Evolutionary conservation across 2,329 filamentous ascomycete genomes (phyloP).

Genomic region (Fonsecaea multimorphosa): DNA sequence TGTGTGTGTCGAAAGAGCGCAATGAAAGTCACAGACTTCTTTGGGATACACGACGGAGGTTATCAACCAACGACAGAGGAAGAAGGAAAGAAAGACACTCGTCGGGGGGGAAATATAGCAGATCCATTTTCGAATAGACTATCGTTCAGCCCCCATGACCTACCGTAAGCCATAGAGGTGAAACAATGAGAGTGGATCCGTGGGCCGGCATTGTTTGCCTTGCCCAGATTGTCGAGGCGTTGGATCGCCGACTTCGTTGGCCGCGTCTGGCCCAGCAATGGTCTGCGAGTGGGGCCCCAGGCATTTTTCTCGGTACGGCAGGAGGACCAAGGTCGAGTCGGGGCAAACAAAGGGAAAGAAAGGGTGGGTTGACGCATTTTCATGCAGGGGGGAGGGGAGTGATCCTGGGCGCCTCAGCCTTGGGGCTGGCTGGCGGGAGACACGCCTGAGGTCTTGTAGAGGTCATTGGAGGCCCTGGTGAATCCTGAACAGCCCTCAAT

Average conservation of each 20-base stretch:
- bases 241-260: slow-evolving; percentile 26
- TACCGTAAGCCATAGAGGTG: slow-evolving; percentile 22
- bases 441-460: background rate
- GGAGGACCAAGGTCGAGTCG: slow-evolving; percentile 13
- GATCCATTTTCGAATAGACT: slow-evolving; percentile 6
- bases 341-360: slow-evolving; percentile 20
- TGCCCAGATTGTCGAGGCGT: slow-evolving; percentile 34
- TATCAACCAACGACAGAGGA: slow-evolving; percentile 26
- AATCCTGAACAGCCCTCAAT: no score
- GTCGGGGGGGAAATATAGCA: slow-evolving; percentile 25
- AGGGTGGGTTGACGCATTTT: slow-evolving; percentile 15
- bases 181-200: slow-evolving; percentile 27
- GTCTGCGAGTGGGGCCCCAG: slow-evolving; percentile 15
- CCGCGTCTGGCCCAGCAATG: slow-evolving; percentile 17
- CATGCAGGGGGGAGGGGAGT: slow-evolving; percentile 29
- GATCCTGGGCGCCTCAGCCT: slow-evolving; percentile 14
- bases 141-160: slow-evolving; percentile 21
- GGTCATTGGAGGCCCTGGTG: no score
- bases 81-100: slow-evolving; percentile 15
- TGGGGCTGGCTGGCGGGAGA: slow-evolving; percentile 5
- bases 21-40: slow-evolving; percentile 39
- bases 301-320: slow-evolving; percentile 15
- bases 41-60: slow-evolving; percentile 23
- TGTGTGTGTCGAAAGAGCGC: slow-evolving; percentile 32
- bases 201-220: slow-evolving; percentile 24